Conservation (phyloP, 192 early-diverging fungal genomes). For the Gamsiella multidivaricata region DNA sequence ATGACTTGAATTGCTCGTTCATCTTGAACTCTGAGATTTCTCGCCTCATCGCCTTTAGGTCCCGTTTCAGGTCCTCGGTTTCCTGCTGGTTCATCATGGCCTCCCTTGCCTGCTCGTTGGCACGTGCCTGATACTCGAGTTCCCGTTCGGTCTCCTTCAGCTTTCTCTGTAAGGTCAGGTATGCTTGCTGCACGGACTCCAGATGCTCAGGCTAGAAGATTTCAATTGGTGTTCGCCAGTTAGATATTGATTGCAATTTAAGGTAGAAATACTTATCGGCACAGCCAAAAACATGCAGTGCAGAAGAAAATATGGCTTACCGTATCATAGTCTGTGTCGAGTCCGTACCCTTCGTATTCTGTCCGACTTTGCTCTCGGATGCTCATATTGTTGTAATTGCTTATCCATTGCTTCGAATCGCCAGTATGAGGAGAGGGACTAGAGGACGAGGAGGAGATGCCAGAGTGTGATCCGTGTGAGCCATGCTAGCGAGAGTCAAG, state of each 20-base stretch:
- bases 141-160: constrained; percentile 26
- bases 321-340: constrained; percentile 25
- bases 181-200: constrained; percentile 24
- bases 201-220: constrained; percentile 6
- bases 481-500: constrained; percentile 14
- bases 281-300: too few relatives aligned
- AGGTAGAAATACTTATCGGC: too few relatives aligned
- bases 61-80: constrained; percentile 27
- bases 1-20: constrained; percentile 26
- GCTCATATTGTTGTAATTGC: constrained; percentile 30
- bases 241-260: not conserved
- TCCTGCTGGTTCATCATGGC: constrained; percentile 38
- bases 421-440: not conserved
- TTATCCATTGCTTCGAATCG: constrained; percentile 25
- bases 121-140: constrained; percentile 34
- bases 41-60: constrained; percentile 22
- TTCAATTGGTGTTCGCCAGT: too few relatives aligned
- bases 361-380: constrained; percentile 34
- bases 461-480: constrained; percentile 27
- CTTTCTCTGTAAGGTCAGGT: constrained; percentile 26
- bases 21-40: constrained; percentile 24
- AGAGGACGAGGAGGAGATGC: constrained; percentile 20
- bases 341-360: constrained; percentile 36
- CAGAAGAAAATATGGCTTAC: too few relatives aligned
- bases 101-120: constrained; percentile 29